A percentile compares a stretch with the other conserved stretches of the same genome.
Evolutionary conservation across 202 grass and related monocot species (phyloP).

Genomic region (Zoysia matrella): DNA sequence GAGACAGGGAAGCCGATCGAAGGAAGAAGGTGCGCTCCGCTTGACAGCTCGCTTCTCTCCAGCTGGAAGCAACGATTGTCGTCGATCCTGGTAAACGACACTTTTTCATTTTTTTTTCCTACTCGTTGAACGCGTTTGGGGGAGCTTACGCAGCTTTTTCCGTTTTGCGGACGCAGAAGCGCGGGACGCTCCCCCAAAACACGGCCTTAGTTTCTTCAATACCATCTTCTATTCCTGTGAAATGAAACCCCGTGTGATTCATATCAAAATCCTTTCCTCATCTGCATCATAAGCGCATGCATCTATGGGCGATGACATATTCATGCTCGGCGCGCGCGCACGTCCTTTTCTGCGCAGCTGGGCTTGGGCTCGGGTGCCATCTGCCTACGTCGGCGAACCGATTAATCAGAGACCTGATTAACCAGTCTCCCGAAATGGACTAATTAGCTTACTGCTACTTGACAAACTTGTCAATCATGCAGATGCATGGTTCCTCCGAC

Average conservation of each 20-base stretch:
- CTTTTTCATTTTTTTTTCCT: too few species aligned
- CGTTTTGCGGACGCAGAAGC: too few species aligned
- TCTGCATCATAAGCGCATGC: neutral
- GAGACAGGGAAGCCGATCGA: too few species aligned
- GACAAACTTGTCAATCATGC: slow-evolving; percentile 53
- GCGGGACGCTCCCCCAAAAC: too few species aligned
- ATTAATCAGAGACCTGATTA: slow-evolving; percentile 31
- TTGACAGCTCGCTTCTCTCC: too few species aligned
- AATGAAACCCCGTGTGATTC: too few species aligned
- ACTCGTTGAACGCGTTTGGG: too few species aligned
- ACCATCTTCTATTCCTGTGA: neutral
- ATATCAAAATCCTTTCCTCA: neutral
- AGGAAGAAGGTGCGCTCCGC: neutral
- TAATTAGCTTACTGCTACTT: slow-evolving; percentile 37
- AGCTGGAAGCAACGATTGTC: too few species aligned
- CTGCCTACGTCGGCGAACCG: slow-evolving; percentile 45
- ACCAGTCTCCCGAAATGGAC: neutral
- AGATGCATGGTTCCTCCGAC: slow-evolving; percentile 22
- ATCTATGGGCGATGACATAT: neutral
- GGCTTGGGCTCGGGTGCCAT: slow-evolving; percentile 31
- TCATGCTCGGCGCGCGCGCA: slow-evolving; percentile 26
- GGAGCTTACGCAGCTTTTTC: too few species aligned
- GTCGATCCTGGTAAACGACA: too few species aligned
- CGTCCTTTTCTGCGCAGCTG: slow-evolving; percentile 43
- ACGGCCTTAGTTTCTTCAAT: neutral